Conservation (phyloP, 1,139 yeast genomes). For the Candida neerlandica region DNA sequence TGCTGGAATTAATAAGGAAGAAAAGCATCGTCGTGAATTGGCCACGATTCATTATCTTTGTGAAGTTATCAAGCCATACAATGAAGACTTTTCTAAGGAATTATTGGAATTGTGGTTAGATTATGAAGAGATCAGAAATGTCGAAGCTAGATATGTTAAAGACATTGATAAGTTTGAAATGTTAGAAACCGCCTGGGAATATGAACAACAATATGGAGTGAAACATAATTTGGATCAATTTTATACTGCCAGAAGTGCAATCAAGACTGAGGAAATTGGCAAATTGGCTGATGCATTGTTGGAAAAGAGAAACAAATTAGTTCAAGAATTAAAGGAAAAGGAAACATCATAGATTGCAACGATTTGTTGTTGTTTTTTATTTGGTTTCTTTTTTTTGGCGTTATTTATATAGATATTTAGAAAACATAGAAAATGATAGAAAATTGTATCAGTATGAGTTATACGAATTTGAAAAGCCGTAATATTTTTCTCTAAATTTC, state of each 20-base stretch:
- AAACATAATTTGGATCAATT: slow-evolving; percentile 66
- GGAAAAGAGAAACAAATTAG: slow-evolving; percentile 48
- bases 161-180: slow-evolving; percentile 95
- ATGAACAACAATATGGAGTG: slow-evolving; percentile 67
- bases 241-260: slow-evolving; percentile 59
- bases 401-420: background rate
- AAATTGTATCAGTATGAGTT: background rate
- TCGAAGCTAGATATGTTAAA: slow-evolving; percentile 88
- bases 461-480: background rate
- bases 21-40: slow-evolving; percentile 81
- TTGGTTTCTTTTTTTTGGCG: background rate
- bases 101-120: slow-evolving; percentile 81
- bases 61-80: slow-evolving; percentile 63
- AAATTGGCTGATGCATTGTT: slow-evolving; percentile 71
- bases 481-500: background rate
- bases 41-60: slow-evolving; percentile 71
- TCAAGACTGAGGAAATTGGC: slow-evolving; percentile 73
- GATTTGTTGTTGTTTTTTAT: background rate
- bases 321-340: slow-evolving; percentile 12
- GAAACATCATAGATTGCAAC: background rate
- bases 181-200: slow-evolving; percentile 88
- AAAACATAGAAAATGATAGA: background rate
- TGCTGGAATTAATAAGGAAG: slow-evolving; percentile 64
- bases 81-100: slow-evolving; percentile 63
- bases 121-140: slow-evolving; percentile 79